A percentile compares a stretch with the other conserved stretches of the same genome.
Evolutionary conservation across 2,329 filamentous ascomycete species (phyloP).

Genomic region (Paracorniculantispora psalliotae): DNA sequence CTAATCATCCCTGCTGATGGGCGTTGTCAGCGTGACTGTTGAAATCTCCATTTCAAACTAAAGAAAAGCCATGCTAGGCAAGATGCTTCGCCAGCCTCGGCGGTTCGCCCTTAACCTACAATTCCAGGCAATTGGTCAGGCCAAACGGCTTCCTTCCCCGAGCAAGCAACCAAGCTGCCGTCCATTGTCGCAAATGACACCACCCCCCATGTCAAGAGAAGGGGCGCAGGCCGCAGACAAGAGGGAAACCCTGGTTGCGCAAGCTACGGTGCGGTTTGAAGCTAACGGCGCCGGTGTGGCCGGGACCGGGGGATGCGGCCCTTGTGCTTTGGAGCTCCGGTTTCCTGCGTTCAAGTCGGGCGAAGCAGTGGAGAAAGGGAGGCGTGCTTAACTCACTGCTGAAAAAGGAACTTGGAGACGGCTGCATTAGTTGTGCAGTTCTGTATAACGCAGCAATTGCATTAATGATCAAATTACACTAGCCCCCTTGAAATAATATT

Average conservation of each 20-base stretch:
- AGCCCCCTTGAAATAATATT: too few relatives aligned
- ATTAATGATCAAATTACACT: too few relatives aligned
- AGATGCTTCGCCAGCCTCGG: background rate
- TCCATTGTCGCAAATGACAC: background rate
- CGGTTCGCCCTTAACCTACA: slow-evolving; percentile 7
- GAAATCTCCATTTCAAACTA: background rate
- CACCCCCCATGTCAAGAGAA: background rate
- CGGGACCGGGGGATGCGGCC: slow-evolving; percentile 3
- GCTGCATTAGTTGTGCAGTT: background rate
- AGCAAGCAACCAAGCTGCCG: background rate
- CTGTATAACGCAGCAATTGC: too few relatives aligned
- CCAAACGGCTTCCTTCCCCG: background rate
- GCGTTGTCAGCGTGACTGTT: background rate
- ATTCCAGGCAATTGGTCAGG: slow-evolving; percentile 4
- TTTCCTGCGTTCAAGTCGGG: background rate
- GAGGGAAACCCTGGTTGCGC: background rate
- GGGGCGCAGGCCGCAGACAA: too few relatives aligned
- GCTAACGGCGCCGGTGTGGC: background rate
- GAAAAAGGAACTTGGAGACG: background rate
- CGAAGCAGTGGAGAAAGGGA: background rate
- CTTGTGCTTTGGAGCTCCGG: background rate
- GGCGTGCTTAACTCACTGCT: background rate
- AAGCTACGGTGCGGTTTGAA: background rate
- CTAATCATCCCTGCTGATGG: background rate
- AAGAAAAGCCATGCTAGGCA: too few relatives aligned